phyloP scores from a whole-genome alignment of 2,329 filamentous ascomycete genomes.

The Hypoxylon sp. region DNA sequence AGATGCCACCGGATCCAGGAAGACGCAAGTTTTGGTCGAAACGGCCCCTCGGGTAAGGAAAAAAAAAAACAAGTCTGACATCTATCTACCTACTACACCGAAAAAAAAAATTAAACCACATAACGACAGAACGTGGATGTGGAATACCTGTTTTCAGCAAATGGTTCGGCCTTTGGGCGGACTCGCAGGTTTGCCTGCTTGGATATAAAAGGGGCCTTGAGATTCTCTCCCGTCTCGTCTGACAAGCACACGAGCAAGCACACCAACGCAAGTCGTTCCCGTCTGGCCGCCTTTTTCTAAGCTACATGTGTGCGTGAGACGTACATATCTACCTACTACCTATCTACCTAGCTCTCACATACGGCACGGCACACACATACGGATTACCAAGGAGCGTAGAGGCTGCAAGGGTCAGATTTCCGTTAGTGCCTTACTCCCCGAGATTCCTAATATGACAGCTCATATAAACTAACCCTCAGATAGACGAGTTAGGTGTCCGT shows the following conservation, averaged over 20 bases:
- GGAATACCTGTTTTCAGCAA: constrained; percentile 12
- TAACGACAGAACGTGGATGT: constrained; percentile 3
- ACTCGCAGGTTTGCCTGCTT: constrained; percentile 3
- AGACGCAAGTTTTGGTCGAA: constrained; percentile 25
- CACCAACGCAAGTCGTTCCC: constrained; percentile 20
- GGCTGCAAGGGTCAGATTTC: constrained; percentile 10
- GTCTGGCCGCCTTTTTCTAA: constrained; percentile 6
- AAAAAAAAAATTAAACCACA: constrained; percentile 14
- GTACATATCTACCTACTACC: constrained; percentile 11
- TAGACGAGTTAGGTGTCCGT: constrained; percentile 4
- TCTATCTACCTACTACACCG: too few relatives aligned
- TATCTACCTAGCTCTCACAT: too few relatives aligned
- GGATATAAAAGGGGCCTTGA: constrained; percentile 19
- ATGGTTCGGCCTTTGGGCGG: constrained; percentile 5
- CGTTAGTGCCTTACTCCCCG: constrained; percentile 21
- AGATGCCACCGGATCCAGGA: constrained; percentile 26
- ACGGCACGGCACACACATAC: too few relatives aligned
- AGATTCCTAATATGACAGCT: constrained; percentile 29
- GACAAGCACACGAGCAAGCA: not conserved
- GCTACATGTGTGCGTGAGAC: constrained; percentile 20
- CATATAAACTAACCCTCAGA: constrained; percentile 23
- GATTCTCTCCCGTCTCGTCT: constrained; percentile 7
- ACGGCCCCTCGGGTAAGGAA: constrained; percentile 29
- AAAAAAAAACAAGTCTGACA: constrained; percentile 11
- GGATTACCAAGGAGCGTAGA: constrained; percentile 6